phyloP scores from a whole-genome alignment of 768 basidiomycete species.

The Kwoniella heveanensis region DNA sequence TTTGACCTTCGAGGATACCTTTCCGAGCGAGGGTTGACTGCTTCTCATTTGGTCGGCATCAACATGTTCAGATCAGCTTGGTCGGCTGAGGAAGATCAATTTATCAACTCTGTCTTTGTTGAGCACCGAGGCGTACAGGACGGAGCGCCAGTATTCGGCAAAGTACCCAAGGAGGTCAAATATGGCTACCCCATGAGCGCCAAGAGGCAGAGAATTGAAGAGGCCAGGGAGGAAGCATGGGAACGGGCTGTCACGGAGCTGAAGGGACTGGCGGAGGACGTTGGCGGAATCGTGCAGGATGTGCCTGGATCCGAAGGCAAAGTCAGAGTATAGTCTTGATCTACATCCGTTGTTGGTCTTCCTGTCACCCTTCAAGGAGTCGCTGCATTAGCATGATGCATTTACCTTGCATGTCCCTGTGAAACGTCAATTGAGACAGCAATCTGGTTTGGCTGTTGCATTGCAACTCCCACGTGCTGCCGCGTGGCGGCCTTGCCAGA shows the following conservation, averaged over 20 bases:
- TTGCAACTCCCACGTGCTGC: too few relatives aligned
- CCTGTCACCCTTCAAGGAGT: not conserved
- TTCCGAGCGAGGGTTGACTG: not conserved
- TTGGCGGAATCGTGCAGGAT: constrained; percentile 3
- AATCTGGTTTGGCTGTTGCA: too few relatives aligned
- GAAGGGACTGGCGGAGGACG: constrained; percentile 16
- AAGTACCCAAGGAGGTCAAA: constrained; percentile 36
- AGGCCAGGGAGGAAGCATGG: constrained; percentile 24
- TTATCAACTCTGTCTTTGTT: constrained; percentile 16
- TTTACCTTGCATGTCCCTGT: too few relatives aligned
- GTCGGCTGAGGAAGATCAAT: constrained; percentile 21
- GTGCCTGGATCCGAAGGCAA: constrained; percentile 1
- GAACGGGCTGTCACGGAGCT: constrained; percentile 12
- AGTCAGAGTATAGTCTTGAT: constrained; percentile 1
- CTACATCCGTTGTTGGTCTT: not conserved
- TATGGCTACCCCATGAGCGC: constrained; percentile 36
- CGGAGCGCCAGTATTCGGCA: constrained; percentile 36
- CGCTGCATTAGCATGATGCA: not conserved
- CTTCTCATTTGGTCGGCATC: constrained; percentile 18
- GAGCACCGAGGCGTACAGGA: constrained; percentile 15
- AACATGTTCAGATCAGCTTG: constrained; percentile 23
- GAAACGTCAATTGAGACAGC: too few relatives aligned
- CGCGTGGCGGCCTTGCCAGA: too few relatives aligned
- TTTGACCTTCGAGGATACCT: constrained; percentile 24
- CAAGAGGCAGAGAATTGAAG: constrained; percentile 20